Conservation (phyloP, 805 yeast genomes). For the Yueomyces sinensis region DNA sequence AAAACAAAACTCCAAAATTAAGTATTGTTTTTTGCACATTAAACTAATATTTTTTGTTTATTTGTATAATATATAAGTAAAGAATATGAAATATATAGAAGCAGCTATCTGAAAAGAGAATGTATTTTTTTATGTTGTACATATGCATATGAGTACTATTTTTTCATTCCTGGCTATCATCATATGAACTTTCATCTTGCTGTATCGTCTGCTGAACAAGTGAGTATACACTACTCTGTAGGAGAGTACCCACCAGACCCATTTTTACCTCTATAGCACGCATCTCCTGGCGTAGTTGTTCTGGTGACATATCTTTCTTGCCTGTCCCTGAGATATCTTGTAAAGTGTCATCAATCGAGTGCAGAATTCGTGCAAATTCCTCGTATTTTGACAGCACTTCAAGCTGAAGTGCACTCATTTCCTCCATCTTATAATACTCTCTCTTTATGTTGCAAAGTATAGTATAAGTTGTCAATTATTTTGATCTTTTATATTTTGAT, state of each 20-base stretch:
- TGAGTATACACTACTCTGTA: constrained; percentile 61
- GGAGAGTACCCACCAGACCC: constrained; percentile 49
- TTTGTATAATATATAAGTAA: neutral
- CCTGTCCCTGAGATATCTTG: constrained; percentile 7
- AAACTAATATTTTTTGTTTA: neutral
- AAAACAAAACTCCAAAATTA: too few species aligned
- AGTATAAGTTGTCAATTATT: too few species aligned
- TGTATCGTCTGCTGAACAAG: constrained; percentile 17
- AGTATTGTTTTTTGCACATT: neutral
- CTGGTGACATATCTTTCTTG: constrained; percentile 9
- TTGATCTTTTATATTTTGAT: too few species aligned
- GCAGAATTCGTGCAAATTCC: constrained; percentile 17
- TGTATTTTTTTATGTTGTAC: too few species aligned
- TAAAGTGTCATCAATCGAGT: constrained; percentile 17
- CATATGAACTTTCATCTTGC: neutral
- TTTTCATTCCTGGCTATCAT: too few species aligned
- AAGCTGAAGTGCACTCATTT: constrained; percentile 19
- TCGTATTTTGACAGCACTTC: constrained; percentile 20
- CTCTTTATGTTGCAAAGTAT: too few species aligned
- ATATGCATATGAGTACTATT: too few species aligned
- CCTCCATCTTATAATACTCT: too few species aligned
- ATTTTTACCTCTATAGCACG: constrained; percentile 50
- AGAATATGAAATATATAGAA: neutral
- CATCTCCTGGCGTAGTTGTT: constrained; percentile 34
- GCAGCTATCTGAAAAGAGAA: too few species aligned